Base-by-base conservation (phyloP, 129 eudicot genomes). In the Escallonia herrerae region DNA sequence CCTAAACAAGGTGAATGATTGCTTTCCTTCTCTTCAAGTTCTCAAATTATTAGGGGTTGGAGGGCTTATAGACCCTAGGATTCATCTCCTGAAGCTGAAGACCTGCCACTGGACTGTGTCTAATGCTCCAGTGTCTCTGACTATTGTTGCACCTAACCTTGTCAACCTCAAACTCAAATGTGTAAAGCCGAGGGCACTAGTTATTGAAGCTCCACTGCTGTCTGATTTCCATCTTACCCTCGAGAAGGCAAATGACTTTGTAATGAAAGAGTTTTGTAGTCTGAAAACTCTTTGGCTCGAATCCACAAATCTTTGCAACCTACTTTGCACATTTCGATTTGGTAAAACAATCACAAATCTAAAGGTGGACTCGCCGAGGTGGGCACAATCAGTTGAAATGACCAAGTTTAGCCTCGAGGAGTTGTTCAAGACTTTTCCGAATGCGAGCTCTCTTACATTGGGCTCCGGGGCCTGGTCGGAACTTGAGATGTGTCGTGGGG, bases 1-100 rank as follows among this genome's bases (percentile, higher is more conserved):
- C 66, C 74, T 87, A 68, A 61, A 72, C 41, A 79, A 62, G 81
- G 53, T 84, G 57, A 84, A 81, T 12, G 74, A 73, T 10, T 79
- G 83, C 77, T 84, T 87, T 83, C 83, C 83, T 3, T 75, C 66
- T 47, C 84, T 87, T 65, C 81, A 74, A 56, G 78, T 71, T 73
- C 90, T 84, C 64, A 84, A 87, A 56, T 74, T 87, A 63, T 74
- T 83, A 37, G 90, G 90, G 3, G 90, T 87, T 38, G 90, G 95
- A 57, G 95, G 95, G 43, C 80, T 87, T 62, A 76, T 69, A 54
- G 87, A 71, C 13, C 90, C 95, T 1, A 79, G 61, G 42, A 62
- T 87, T 50, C 80, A 84, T 58, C 81, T 87, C 13, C 22, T 72
- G 49, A 72, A 74, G 62, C 81, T 87, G 43, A 79, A 78, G 79